Conservation (phyloP, 176 grass and related monocot species). For the Coix lacrymajobi region DNA sequence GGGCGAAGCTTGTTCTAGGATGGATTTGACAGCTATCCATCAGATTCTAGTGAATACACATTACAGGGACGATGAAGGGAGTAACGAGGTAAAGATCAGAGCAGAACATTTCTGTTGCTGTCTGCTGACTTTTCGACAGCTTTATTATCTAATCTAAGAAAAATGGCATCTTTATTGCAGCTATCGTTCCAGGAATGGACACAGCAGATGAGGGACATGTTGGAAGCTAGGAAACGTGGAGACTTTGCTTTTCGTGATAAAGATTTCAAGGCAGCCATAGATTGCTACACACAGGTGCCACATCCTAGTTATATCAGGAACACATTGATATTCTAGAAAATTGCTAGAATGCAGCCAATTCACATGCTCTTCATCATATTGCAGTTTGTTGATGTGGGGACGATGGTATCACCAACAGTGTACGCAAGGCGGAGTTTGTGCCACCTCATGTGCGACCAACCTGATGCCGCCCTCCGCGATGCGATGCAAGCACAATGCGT, state of each 20-base stretch:
- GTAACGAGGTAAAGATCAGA: slow-evolving; percentile 64
- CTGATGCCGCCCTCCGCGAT: slow-evolving; percentile 77
- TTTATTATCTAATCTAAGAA: background rate
- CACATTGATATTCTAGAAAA: background rate
- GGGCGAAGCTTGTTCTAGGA: slow-evolving; percentile 92
- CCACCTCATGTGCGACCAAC: slow-evolving; percentile 78
- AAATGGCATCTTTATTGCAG: slow-evolving; percentile 33
- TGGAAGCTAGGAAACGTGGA: slow-evolving; percentile 81
- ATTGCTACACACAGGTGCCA: slow-evolving; percentile 79
- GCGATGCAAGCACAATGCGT: slow-evolving; percentile 95
- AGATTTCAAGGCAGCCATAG: slow-evolving; percentile 91
- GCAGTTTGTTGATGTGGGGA: slow-evolving; percentile 91
- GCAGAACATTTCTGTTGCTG: background rate
- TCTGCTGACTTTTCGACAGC: background rate
- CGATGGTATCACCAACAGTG: slow-evolving; percentile 88
- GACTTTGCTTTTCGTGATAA: slow-evolving; percentile 96
- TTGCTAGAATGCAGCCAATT: background rate
- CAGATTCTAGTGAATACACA: slow-evolving; percentile 77
- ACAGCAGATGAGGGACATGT: slow-evolving; percentile 96
- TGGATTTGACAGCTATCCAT: slow-evolving; percentile 93
- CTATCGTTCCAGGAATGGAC: slow-evolving; percentile 99
- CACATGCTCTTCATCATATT: background rate
- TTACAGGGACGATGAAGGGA: slow-evolving; percentile 91
- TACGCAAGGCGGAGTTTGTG: slow-evolving; percentile 79
- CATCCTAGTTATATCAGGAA: background rate